Evolutionary conservation across 2,329 filamentous ascomycete genomes (phyloP).

Genomic region (Penicillium frequentans): DNA sequence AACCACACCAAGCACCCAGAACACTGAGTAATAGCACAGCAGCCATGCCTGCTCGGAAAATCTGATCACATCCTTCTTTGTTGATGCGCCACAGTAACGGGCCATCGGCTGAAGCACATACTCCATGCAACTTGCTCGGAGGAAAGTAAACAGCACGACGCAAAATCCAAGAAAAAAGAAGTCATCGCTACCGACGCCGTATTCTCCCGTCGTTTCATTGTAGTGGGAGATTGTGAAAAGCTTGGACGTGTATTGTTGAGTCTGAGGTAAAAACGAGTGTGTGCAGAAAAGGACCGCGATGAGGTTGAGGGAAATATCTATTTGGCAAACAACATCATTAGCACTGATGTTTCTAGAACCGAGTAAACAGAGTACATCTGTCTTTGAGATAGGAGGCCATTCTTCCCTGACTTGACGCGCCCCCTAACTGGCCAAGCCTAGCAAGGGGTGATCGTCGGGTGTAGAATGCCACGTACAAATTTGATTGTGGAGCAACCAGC

Average conservation of each 20-base stretch:
- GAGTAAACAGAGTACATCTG: neutral
- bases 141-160: neutral
- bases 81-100: neutral
- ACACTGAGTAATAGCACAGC: neutral
- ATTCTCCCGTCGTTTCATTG: neutral
- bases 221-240: neutral
- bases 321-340: neutral
- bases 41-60: neutral
- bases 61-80: neutral
- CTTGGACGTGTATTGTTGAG: neutral
- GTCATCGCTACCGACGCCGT: neutral
- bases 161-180: neutral
- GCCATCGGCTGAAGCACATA: neutral
- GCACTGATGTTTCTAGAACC: neutral
- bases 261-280: neutral
- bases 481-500: neutral
- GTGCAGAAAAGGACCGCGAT: neutral
- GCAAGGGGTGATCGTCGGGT: neutral
- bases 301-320: neutral
- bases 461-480: neutral
- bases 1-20: neutral
- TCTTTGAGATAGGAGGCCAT: neutral
- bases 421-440: neutral
- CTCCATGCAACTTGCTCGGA: neutral
- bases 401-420: neutral